A percentile compares a stretch with the other conserved stretches of the same genome.
Conservation (phyloP, 192 early-diverging fungal species). For the Neocallimastix lanati region DNA sequence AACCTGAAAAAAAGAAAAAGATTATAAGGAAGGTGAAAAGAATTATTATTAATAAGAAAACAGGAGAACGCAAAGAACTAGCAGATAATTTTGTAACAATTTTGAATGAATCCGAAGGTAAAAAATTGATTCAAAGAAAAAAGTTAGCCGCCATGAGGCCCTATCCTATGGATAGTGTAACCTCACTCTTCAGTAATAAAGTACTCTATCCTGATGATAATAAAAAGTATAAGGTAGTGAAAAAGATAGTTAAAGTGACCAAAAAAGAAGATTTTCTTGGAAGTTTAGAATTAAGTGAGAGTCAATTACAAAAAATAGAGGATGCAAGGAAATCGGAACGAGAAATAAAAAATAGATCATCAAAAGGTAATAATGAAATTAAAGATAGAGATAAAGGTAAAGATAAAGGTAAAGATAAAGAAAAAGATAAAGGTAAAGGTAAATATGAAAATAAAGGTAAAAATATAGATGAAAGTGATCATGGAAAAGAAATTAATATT, state of each 20-base stretch:
- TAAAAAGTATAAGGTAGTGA: not conserved
- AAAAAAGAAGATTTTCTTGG: not conserved
- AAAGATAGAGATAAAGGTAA: no score
- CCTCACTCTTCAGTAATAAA: not conserved
- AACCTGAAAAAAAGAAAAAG: not conserved
- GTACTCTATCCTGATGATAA: not conserved
- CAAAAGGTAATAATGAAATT: no score
- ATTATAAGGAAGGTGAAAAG: not conserved
- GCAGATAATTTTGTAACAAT: not conserved
- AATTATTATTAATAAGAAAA: not conserved
- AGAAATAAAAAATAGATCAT: not conserved
- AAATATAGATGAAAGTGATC: no score
- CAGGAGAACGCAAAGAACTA: not conserved
- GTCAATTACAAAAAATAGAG: not conserved
- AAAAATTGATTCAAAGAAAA: not conserved
- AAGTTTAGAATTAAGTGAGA: not conserved
- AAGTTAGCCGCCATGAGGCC: not conserved
- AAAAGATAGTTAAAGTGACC: not conserved
- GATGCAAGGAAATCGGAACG: not conserved
- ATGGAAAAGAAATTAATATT: not conserved
- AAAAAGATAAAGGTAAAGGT: no score
- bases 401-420: no score
- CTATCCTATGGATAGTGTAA: not conserved
- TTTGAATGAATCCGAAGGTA: not conserved
- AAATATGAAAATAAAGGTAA: no score